Evolutionary conservation across 805 yeast species (phyloP).

Genomic region (Ogataea glucozyma): DNA sequence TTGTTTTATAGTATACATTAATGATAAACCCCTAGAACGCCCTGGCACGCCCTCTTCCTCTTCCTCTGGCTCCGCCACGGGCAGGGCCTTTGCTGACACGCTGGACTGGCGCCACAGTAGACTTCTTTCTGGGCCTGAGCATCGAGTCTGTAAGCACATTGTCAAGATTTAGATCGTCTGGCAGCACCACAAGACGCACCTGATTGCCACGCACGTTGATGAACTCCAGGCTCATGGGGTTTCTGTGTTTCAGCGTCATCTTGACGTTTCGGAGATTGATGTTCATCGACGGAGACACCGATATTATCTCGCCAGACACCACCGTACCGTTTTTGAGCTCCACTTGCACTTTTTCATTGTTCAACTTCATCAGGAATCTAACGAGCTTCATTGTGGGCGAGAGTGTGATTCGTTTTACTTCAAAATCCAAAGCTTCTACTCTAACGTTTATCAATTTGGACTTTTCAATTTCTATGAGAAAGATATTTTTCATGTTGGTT

Average conservation of each 20-base stretch:
- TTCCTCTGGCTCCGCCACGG: constrained; percentile 32
- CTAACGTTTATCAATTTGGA: background rate
- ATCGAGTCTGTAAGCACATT: constrained; percentile 54
- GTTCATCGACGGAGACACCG: constrained; percentile 91
- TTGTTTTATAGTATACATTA: no score
- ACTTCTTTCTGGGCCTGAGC: constrained; percentile 42
- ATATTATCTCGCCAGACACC: constrained; percentile 77
- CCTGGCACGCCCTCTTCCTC: constrained; percentile 34
- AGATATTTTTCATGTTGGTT: no score
- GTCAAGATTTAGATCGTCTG: constrained; percentile 82
- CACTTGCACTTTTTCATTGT: constrained; percentile 83
- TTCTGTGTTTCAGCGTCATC: constrained; percentile 70
- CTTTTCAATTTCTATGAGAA: background rate
- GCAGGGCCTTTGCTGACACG: constrained; percentile 24
- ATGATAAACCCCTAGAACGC: no score
- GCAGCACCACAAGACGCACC: constrained; percentile 77
- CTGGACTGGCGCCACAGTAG: constrained; percentile 42
- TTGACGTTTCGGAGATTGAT: constrained; percentile 77
- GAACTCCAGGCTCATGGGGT: constrained; percentile 69
- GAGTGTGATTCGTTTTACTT: no score
- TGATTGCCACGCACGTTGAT: constrained; percentile 89
- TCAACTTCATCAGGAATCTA: constrained; percentile 78
- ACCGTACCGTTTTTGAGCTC: constrained; percentile 91
- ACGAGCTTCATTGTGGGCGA: constrained; percentile 57
- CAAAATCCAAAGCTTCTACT: no score